phyloP scores from a whole-genome alignment of 2,329 filamentous ascomycete species.

The Pseudocercospora eumusae region DNA sequence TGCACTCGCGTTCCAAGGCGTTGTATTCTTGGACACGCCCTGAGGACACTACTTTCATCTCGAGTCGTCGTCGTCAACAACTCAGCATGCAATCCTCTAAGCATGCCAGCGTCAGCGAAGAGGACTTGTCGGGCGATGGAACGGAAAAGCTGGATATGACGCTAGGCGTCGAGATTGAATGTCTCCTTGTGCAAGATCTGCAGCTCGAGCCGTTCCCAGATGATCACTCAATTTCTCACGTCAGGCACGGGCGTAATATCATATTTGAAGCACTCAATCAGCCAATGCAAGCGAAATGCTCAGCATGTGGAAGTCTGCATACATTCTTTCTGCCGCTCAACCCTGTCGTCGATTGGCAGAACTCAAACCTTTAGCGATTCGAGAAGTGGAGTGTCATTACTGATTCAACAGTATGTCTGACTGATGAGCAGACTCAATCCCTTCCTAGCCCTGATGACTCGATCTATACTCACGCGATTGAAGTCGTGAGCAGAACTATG shows the following conservation, averaged over 20 bases:
- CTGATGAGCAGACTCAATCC: background rate
- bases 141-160: constrained; percentile 10
- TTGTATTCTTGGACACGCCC: no score
- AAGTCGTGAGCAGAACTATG: constrained; percentile 24
- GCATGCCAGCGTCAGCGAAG: no score
- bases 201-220: background rate
- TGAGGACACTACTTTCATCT: no score
- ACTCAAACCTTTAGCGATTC: background rate
- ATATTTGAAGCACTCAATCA: constrained; percentile 11
- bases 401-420: background rate
- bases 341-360: background rate
- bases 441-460: background rate
- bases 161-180: constrained; percentile 24
- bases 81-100: background rate
- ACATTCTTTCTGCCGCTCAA: constrained; percentile 11
- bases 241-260: background rate
- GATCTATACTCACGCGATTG: constrained; percentile 6
- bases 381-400: constrained; percentile 4
- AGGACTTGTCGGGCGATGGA: no score
- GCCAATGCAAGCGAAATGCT: constrained; percentile 10
- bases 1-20: no score
- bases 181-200: constrained; percentile 14
- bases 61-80: background rate
- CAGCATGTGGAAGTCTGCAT: background rate
- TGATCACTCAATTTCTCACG: background rate